Evolutionary conservation across 768 basidiomycete genomes (phyloP), one percentile per base, ranked within the genome.

Genomic region (Hypholoma fasciculare): DNA sequence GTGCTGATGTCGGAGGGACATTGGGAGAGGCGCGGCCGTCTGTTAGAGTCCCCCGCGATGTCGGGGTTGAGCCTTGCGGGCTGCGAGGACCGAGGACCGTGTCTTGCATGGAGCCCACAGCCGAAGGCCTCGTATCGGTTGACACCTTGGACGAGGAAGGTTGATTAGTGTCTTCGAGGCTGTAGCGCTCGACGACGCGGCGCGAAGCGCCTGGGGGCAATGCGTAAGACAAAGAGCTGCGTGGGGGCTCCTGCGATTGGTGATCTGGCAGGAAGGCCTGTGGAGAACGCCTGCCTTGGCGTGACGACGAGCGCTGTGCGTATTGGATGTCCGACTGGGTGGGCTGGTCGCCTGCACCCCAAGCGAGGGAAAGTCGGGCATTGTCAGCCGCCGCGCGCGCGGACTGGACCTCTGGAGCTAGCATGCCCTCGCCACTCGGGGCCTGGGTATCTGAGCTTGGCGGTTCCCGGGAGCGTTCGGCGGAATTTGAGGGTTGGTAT

Each of bases 181-280:
- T 83, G 67, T 80, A 82, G 36, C 82, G 76, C 62, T 85, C 83
- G 23, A 78, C 69, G 9, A 82, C 78, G 58, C 80, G 76, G 59
- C 77, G 79, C 46, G 79, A 60, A 19, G 74, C 71, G 26, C 74
- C 76, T 17, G 74, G 68, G 14, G 83, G 77, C 37, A 79, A 67
- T 17, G 76, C 74, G 67, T 82, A 80, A 12, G 82, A 80, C 19
- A 77, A 69, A 1, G 73, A 65, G 61, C 70, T 75, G 39, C 76
- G 73, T 37, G 69, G 67, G 1, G 72, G 72, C 9, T 78, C 78
- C 58, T 75, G 77, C 16, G 66, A 67, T 34, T 66, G 73, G 26
- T 68, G 72, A 53, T 76, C 73, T 23, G 71, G 70, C 42, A 67
- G 67, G 16, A 68, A 54, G 17, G 69, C 69, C 34, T 77, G 74